Evolutionary conservation across 805 yeast genomes (phyloP), one percentile per base, ranked within the genome.

Genomic region (Cyberlindnera amylophila): DNA sequence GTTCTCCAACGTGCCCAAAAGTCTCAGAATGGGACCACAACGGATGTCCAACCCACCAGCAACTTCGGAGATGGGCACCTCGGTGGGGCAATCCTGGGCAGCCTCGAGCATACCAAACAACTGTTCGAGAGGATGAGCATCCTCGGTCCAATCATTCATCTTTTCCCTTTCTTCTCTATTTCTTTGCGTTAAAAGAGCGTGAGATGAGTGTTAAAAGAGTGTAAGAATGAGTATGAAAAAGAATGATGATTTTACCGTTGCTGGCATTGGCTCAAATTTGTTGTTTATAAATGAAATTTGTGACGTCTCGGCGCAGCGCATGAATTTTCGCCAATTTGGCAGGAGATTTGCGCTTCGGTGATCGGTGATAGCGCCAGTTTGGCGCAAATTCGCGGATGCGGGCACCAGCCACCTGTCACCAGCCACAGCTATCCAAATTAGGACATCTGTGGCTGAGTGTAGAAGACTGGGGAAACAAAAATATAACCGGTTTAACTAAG

Each of bases 21-120:
- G 74, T 44, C 93, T 70, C 37, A 90, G 63, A 24, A 82, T 67
- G 0, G 98, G 98, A 2, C 98, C 98, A 58, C 86, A 81, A 38
- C 71, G 65, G 16, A 81, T 67, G 31, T 74, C 71, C 2, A 71
- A 65, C 1, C 53, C 57, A 15, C 53, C 57, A 33, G 44, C 39
- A 8, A 29, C 38, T 7, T 38, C 40, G 3, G 44, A 14, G 17
- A 43, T 30, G n/a, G 52, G 52, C 4, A 42, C 40, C 8, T 38
- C 32, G 4, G 29, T 27, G 9, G 52, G 49, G 4, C 39, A 43
- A 5, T 40, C 35, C 29, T 49, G 52, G 1, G 47, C 49, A 15
- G 13, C 36, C 33, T 49, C 38, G 15, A 49, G 30, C 34, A 41
- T 21, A 4, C 30, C 28, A 18, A 36, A 41, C 12, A 49, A 35